These are phyloP conservation scores for Rhodotorula taiwanensis DNA, from an alignment of 768 basidiomycete genomes.

Conservation along the genomic window DNA sequence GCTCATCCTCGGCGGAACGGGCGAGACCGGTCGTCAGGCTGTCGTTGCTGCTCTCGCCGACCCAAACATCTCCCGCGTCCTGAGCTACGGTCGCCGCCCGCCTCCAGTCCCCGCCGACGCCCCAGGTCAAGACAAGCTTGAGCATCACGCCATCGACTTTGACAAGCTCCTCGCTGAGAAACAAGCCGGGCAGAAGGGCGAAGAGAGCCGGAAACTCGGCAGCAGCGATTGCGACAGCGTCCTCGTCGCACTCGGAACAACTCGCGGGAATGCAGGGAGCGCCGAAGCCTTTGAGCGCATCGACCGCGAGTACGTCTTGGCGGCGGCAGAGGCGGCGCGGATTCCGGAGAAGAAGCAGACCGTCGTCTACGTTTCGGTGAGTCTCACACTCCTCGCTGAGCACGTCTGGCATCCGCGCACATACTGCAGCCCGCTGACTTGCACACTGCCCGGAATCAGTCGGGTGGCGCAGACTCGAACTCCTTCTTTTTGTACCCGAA, in stretches of 20 bases:
- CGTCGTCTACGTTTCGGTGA: slow-evolving; percentile 64
- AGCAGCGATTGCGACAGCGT: slow-evolving; percentile 64
- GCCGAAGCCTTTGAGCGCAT: slow-evolving; percentile 66
- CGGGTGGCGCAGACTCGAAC: background rate
- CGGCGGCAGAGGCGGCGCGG: slow-evolving; percentile 60
- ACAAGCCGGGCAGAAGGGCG: slow-evolving; percentile 51
- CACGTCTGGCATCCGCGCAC: too few relatives aligned
- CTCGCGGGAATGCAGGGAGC: slow-evolving; percentile 56
- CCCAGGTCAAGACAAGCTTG: slow-evolving; percentile 51
- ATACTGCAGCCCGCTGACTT: background rate
- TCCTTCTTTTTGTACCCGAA: slow-evolving; percentile 14
- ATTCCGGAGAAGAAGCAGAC: slow-evolving; percentile 53
- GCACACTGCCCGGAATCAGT: background rate
- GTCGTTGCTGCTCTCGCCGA: slow-evolving; percentile 59
- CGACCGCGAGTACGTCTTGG: slow-evolving; percentile 58
- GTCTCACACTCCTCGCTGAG: too few relatives aligned
- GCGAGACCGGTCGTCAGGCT: slow-evolving; percentile 59
- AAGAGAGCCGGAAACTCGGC: slow-evolving; percentile 50
- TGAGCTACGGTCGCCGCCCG: slow-evolving; percentile 63
- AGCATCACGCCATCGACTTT: slow-evolving; percentile 37
- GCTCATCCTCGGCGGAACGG: slow-evolving; percentile 66
- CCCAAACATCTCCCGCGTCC: slow-evolving; percentile 55
- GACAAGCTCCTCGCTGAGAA: slow-evolving; percentile 51
- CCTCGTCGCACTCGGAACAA: slow-evolving; percentile 67
- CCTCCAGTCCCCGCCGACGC: slow-evolving; percentile 50